A percentile compares a stretch with the other conserved stretches of the same genome.
Conservation (phyloP, 495 filamentous ascomycete genomes). For the Cenococcum geophilum region DNA sequence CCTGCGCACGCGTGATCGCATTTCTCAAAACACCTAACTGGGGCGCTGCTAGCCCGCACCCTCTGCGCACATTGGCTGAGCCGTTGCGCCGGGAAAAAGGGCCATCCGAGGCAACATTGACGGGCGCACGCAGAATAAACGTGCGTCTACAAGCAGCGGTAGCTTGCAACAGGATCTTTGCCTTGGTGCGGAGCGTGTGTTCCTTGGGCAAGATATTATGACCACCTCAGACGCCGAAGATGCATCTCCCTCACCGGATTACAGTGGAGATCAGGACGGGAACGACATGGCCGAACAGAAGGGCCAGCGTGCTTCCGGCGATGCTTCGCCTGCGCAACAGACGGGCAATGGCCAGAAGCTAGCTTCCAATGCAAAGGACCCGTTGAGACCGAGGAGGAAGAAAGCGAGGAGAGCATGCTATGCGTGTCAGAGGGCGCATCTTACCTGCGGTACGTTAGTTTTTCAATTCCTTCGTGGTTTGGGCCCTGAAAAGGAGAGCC, state of each 20-base stretch:
- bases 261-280: conserved; percentile 44
- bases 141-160: conserved; percentile 31
- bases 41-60: conserved; percentile 17
- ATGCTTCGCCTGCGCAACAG: conserved; percentile 45
- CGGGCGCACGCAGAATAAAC: conserved; percentile 33
- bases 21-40: conserved; percentile 31
- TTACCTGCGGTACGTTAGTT: conserved; percentile 83
- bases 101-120: conserved; percentile 28
- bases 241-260: conserved; percentile 46
- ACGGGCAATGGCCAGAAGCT: conserved; percentile 51
- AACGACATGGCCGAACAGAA: conserved; percentile 52
- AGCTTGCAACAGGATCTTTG: conserved; percentile 24
- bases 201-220: conserved; percentile 43
- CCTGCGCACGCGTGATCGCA: conserved; percentile 32
- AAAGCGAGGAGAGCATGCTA: conserved; percentile 93
- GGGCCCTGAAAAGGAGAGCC: background rate
- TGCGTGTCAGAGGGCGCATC: conserved; percentile 93
- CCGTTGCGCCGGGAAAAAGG: background rate
- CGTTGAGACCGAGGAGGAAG: conserved; percentile 80
- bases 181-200: conserved; percentile 18
- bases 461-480: background rate
- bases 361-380: conserved; percentile 68
- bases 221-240: conserved; percentile 46
- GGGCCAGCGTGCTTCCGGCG: conserved; percentile 51
- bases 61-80: conserved; percentile 15